These are phyloP conservation scores for Scytalidium lignicola DNA, from an alignment of 2,329 filamentous ascomycete species.

Conservation along the genomic window DNA sequence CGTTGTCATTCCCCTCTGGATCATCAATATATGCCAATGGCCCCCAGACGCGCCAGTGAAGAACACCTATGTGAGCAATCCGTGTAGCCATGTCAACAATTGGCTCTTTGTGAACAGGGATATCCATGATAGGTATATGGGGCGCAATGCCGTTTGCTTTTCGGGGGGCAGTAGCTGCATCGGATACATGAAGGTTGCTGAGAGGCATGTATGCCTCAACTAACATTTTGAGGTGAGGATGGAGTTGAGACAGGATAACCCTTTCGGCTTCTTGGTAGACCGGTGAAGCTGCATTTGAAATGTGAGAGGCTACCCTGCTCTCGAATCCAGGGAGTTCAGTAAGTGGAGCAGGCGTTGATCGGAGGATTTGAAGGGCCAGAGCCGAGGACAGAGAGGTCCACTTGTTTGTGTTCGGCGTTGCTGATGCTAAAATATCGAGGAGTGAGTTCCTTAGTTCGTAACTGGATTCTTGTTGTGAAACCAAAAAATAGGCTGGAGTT, in stretches of 20 bases:
- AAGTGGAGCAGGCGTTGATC: slow-evolving; percentile 24
- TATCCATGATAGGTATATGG: background rate
- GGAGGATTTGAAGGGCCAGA: slow-evolving; percentile 28
- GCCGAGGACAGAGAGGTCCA: slow-evolving; percentile 21
- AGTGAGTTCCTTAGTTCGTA: slow-evolving; percentile 22
- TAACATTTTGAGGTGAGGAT: slow-evolving; percentile 22
- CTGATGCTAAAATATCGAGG: slow-evolving; percentile 25
- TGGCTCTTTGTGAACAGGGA: slow-evolving; percentile 17
- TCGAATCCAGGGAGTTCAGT: slow-evolving; percentile 25
- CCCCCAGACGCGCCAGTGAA: slow-evolving; percentile 90
- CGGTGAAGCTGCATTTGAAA: slow-evolving; percentile 22
- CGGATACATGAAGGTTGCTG: slow-evolving; percentile 27
- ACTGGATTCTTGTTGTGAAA: slow-evolving; percentile 16
- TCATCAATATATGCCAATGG: slow-evolving; percentile 59
- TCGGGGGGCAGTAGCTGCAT: slow-evolving; percentile 24
- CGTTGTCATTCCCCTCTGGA: slow-evolving; percentile 20
- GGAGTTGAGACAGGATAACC: slow-evolving; percentile 20
- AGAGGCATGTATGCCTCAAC: slow-evolving; percentile 24
- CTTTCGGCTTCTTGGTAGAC: slow-evolving; percentile 25
- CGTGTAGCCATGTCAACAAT: slow-evolving; percentile 68
- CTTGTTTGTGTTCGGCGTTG: slow-evolving; percentile 17
- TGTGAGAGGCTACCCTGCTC: slow-evolving; percentile 22
- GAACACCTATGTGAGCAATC: slow-evolving; percentile 73
- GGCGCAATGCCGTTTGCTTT: slow-evolving; percentile 3
- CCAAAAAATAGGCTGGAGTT: slow-evolving; percentile 22